Conservation (phyloP, 129 eudicot genomes). For the Escallonia herrerae region DNA sequence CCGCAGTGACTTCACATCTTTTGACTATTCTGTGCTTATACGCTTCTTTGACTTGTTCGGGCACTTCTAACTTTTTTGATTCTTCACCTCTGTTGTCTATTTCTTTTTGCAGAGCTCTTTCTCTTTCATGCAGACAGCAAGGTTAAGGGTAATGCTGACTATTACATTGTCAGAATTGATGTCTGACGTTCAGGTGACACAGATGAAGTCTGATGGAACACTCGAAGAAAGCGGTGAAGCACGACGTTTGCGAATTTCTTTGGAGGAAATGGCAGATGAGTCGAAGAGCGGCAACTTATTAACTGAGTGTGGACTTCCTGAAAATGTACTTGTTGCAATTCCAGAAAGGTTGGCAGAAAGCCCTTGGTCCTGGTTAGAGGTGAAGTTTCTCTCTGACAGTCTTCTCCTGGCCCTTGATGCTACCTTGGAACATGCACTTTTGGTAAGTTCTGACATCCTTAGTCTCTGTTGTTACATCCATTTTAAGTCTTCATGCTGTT, state of each 20-base stretch:
- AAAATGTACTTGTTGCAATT: constrained; percentile 44
- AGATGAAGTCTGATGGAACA: constrained; percentile 93
- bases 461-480: not conserved
- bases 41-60: not conserved
- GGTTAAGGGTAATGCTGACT: constrained; percentile 90
- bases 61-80: constrained; percentile 4
- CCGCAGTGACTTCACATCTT: not conserved
- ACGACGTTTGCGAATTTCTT: constrained; percentile 79
- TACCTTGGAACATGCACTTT: constrained; percentile 94
- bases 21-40: too few relatives aligned
- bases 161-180: constrained; percentile 92
- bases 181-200: constrained; percentile 99
- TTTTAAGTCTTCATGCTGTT: not conserved
- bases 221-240: constrained; percentile 99
- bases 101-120: constrained; percentile 74
- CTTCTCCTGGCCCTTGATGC: constrained; percentile 95
- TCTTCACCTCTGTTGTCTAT: constrained; percentile 3
- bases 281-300: constrained; percentile 42
- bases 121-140: constrained; percentile 75
- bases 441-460: constrained; percentile 38
- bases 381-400: constrained; percentile 63
- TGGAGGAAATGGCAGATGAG: constrained; percentile 94
- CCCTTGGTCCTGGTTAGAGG: constrained; percentile 92
- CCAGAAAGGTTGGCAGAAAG: constrained; percentile 51
- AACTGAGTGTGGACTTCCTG: constrained; percentile 68